Percentiles rank a stretch among this genome's conserved stretches.
Conservation (phyloP, 2,329 filamentous ascomycete species). For the Calonectria henricotiae region DNA sequence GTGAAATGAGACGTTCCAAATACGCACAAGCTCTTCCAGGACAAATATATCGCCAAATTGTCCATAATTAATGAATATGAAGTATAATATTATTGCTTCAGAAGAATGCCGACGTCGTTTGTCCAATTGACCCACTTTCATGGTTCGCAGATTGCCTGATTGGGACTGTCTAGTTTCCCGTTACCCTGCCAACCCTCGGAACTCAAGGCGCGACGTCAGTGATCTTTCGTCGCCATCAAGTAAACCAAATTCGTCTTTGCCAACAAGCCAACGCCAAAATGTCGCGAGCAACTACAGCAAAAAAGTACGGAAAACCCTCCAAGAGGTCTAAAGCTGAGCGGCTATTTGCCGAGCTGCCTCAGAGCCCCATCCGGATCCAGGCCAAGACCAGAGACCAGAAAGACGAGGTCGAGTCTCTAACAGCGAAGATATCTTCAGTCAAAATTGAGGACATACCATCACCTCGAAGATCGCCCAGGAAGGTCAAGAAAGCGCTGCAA, state of each 20-base stretch:
- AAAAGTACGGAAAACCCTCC: conserved; percentile 69
- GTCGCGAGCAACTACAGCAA: conserved; percentile 62
- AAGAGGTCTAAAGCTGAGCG: conserved; percentile 66
- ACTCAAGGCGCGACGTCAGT: conserved; percentile 6
- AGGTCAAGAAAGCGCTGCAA: conserved; percentile 29
- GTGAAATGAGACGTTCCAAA: neutral
- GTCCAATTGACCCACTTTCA: neutral
- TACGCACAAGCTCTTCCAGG: neutral
- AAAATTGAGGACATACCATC: conserved; percentile 47
- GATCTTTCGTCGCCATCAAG: neutral
- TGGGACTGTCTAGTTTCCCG: neutral
- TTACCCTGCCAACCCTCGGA: conserved; percentile 31
- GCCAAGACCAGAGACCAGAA: conserved; percentile 37
- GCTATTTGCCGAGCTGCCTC: conserved; percentile 69
- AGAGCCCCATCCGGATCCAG: conserved; percentile 64
- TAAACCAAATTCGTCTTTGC: conserved; percentile 3
- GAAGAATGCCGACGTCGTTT: neutral
- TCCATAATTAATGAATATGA: neutral
- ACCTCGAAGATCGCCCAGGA: conserved; percentile 41
- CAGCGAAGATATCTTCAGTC: conserved; percentile 57
- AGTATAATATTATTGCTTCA: conserved; percentile 4
- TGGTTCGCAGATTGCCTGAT: conserved; percentile 2
- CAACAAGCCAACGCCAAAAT: conserved; percentile 56
- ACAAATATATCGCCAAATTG: neutral
- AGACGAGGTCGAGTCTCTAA: conserved; percentile 56